These are phyloP conservation scores for Colletotrichum cordylinicola DNA, from an alignment of 2,329 filamentous ascomycete species.

Conservation along the genomic window DNA sequence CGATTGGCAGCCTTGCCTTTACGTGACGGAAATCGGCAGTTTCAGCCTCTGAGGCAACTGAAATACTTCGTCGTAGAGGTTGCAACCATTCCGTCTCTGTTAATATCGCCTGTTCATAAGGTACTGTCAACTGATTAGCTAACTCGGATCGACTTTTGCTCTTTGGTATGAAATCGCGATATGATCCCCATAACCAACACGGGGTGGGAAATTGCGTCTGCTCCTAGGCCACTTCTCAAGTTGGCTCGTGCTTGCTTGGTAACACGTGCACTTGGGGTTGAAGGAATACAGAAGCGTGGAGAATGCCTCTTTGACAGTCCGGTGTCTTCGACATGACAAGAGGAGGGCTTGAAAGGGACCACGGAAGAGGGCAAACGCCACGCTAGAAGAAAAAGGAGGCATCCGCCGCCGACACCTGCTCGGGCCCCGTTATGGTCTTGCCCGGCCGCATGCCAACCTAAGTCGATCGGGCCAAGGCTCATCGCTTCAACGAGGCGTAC, in stretches of 20 bases:
- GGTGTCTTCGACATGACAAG: background rate
- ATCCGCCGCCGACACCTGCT: background rate
- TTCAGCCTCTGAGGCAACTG: background rate
- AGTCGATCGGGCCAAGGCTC: background rate
- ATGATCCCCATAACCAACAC: background rate
- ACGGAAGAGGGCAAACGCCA: background rate
- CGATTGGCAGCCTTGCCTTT: background rate
- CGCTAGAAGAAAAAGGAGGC: constrained; percentile 5
- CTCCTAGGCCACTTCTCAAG: background rate
- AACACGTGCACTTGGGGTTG: background rate
- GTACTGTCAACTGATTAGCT: background rate
- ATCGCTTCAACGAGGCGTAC: background rate
- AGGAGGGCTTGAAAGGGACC: background rate
- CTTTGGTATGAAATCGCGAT: background rate
- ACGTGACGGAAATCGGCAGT: background rate
- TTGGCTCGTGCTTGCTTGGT: background rate
- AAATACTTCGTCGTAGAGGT: background rate
- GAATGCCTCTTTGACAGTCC: background rate
- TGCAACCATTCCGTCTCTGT: background rate
- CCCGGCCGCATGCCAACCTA: background rate
- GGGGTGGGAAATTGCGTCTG: constrained; percentile 3
- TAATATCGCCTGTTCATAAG: background rate
- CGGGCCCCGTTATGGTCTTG: background rate
- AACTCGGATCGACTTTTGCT: background rate
- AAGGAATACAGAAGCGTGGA: background rate